Evolutionary conservation across 164 flowering plant genomes (phyloP), one percentile per base, ranked within the genome.

Genomic region (Nymphaea thermarum): DNA sequence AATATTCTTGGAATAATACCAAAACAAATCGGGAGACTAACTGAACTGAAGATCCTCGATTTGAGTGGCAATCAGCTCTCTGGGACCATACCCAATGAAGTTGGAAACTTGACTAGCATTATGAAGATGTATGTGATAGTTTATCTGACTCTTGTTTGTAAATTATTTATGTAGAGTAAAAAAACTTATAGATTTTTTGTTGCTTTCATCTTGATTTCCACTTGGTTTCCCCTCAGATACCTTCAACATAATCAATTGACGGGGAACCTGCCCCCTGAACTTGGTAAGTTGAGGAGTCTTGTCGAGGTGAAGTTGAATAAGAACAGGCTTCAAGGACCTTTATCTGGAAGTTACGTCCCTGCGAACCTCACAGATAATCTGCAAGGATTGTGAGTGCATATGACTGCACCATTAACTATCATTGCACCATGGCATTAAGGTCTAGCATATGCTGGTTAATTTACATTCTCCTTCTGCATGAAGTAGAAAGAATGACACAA

Each of bases 241-340:
- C 87, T 93, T 67, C 83, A 87, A 72, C 85, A 85, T 16, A 93
- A 91, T 80, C 94, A 82, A 66, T 80, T 93, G 72, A 83, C 87
- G 53, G 97, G 97, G 44, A 78, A 51, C 62, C 65, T 93, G 63
- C 98, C 94, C 68, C 60, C 77, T 18, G 90, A 85, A 81, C 78
- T 93, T 70, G 85, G 85, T 5, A 81, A 84, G 72, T 78, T 93
- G 82, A 79, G 64, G 64, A 65, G 78, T 72, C 96, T 93, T 55
- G 70, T 75, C 70, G 93, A 89, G 55, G 87, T 89, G 62, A 71
- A 74, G 68, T 74, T 94, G 66, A 96, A 88, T 74, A 84, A 91
- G 77, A 94, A 94, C 78, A 94, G 67, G 77, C 90, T 91, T 72
- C 82, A 72, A 75, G 98, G 98, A 76, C 68, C 77, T 74, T 68